Evolutionary conservation across 2,329 filamentous ascomycete genomes (phyloP), one percentile per base, ranked within the genome.

Genomic region (Phialophora macrospora): DNA sequence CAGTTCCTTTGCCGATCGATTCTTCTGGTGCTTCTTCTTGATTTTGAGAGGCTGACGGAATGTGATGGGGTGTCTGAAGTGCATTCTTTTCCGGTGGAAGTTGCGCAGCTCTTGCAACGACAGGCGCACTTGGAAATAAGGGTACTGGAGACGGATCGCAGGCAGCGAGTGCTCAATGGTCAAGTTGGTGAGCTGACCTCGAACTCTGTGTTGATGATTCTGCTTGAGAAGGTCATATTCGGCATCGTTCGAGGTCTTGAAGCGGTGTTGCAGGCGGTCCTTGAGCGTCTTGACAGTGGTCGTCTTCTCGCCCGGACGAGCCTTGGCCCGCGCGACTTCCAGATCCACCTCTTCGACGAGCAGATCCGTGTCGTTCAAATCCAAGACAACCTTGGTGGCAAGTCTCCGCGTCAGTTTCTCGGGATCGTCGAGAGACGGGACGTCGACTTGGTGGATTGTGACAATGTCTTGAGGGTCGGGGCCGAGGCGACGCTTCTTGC

Each of bases 181-280:
- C 68, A 97, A 87, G 74, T 93, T 94, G 54, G 93, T 92, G 67
- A 99, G 86, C 1, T 92, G 96, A 60, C 93, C 95, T 71, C 95
- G 88, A 67, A 99, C 91, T 78, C 97, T 98, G 83, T 92, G 93
- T 79, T 96, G 92, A 74, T 96, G 93, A 74, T 97, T 98, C 77
- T 97, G 93, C 78, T 98, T 98, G 52, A 99, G 85, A 66, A 93
- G 87, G 74, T 98, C 93, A 76, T 99, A 99, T 1, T 93, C 93
- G 65, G 95, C 90, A 74, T 99, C 95, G 69, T 98, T 98, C 32
- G 93, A 97, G 65, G 96, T 91, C 75, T 98, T 98, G 83, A 97
- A 99, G 49, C 94, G 89, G 71, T 90, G 87, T 44, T 87, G 87
- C 41, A 97, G 84, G 63, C 91, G 88, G 46, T 72, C 69, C 46